phyloP scores from a whole-genome alignment of 2,329 filamentous ascomycete species.

The Aspergillus hortae region DNA sequence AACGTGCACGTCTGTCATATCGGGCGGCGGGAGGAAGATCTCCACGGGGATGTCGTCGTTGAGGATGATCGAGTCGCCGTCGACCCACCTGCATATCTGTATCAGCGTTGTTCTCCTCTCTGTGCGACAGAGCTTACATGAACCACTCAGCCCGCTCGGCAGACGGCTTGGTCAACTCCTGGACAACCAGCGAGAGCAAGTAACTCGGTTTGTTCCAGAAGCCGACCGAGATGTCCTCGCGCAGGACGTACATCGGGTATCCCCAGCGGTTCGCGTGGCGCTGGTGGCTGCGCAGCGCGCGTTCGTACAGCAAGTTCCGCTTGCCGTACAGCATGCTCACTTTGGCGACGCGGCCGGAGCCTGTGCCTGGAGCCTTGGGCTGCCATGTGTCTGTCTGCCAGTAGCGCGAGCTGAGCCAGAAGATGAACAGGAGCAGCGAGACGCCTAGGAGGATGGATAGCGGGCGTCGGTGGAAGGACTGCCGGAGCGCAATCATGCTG shows the following conservation, averaged over 20 bases:
- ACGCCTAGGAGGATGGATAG: background rate
- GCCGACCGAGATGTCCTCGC: constrained; percentile 28
- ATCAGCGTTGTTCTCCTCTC: background rate
- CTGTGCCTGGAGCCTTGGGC: background rate
- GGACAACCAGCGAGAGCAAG: constrained; percentile 26
- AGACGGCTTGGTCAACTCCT: constrained; percentile 30
- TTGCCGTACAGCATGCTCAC: constrained; percentile 34
- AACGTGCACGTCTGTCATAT: constrained; percentile 27
- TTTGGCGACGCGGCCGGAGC: constrained; percentile 21
- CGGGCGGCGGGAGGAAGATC: constrained; percentile 28
- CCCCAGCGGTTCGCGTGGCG: constrained; percentile 31
- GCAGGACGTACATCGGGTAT: constrained; percentile 34
- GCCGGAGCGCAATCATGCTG: background rate
- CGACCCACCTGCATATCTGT: constrained; percentile 25
- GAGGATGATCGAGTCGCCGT: constrained; percentile 30
- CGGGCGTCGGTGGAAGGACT: background rate
- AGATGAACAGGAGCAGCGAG: background rate
- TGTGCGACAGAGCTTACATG: constrained; percentile 22
- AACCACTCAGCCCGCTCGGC: constrained; percentile 33
- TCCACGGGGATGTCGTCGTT: constrained; percentile 29
- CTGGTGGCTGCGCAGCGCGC: constrained; percentile 33
- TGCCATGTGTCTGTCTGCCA: background rate
- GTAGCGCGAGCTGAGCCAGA: background rate
- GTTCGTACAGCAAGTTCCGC: constrained; percentile 30
- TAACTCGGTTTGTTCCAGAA: constrained; percentile 36